Evolutionary conservation across 1,284 basidiomycete genomes (phyloP), one percentile per base, ranked within the genome.

Genomic region (Ganoderma sinense): DNA sequence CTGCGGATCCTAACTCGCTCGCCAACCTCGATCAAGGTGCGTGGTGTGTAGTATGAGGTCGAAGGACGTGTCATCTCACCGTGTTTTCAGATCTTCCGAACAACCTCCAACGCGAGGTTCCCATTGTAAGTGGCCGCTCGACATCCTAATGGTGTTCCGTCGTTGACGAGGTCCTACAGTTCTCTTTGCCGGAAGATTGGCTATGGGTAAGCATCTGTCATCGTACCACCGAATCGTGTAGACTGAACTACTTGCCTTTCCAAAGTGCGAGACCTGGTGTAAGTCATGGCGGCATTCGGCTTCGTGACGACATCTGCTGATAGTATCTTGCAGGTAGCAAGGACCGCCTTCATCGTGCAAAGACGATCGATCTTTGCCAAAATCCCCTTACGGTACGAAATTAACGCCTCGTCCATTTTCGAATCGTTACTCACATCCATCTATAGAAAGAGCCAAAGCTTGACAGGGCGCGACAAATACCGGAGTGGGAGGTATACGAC

Each of bases 401-500:
- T 23, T 23, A 8, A 41, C n/a, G 51, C 29, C 48, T 20, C 36
- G 39, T 20, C n/a, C 29, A 11, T 14, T 8, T 26, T 14, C 43
- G 29, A 13, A 26, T 29, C 29, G 16, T 31, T 40, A 66, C 41
- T 59, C 26, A 39, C 62, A 65, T 26, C 18, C 36, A 16, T 16
- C 1, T 63, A 23, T 80, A 96, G 93, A 97, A 98, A 90, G 97
- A 99, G 79, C 97, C 97, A 2, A 99, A 99, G 81, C 86, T 99
- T 11, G 89, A 92, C 11, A 88, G 97, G 41, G 98, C 97, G 0
- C 89, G 97, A 48, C 91, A 97, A 77, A 98, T 99, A 65, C 97
- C 97, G 0, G 97, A 99, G 81, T 99, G 97, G 98, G 96, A 97
- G 70, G 87, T 88, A 59, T 98, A 98, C 78, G 97, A 99, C 75